Percentiles rank a stretch among this genome's conserved stretches.
Evolutionary conservation across 2,329 filamentous ascomycete species (phyloP).

Genomic region (Fusarium haematococcum): DNA sequence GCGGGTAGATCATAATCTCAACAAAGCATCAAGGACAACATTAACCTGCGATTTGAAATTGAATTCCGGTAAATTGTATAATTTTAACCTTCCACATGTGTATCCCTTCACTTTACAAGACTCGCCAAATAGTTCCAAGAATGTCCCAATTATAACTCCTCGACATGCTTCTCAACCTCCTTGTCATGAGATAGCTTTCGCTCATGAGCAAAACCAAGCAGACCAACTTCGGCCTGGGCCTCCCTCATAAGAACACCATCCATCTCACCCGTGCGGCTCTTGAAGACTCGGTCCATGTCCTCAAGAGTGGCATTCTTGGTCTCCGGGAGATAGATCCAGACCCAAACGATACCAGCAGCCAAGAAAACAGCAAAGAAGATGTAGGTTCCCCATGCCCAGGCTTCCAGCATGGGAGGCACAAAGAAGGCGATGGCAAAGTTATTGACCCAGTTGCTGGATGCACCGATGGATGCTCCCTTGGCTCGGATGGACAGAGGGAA

Average conservation of each 20-base stretch:
- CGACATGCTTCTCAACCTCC: constrained; percentile 9
- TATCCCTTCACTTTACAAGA: not conserved
- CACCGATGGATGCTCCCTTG: constrained; percentile 57
- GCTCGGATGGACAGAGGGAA: constrained; percentile 58
- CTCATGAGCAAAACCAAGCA: constrained; percentile 10
- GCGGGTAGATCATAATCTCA: not conserved
- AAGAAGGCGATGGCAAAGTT: constrained; percentile 62
- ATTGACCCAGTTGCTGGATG: constrained; percentile 58
- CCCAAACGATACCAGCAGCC: constrained; percentile 59
- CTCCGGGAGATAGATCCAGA: constrained; percentile 65
- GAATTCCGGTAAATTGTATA: not conserved
- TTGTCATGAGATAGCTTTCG: constrained; percentile 9
- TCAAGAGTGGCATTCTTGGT: constrained; percentile 67
- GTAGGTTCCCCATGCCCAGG: constrained; percentile 62
- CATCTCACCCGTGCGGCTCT: constrained; percentile 49
- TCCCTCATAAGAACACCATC: constrained; percentile 38
- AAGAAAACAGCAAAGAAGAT: constrained; percentile 68
- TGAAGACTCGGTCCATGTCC: constrained; percentile 65
- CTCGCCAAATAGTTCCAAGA: not conserved
- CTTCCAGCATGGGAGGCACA: constrained; percentile 54
- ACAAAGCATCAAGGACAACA: not conserved
- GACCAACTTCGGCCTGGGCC: constrained; percentile 39
- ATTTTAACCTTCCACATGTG: not conserved
- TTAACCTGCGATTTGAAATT: not conserved
- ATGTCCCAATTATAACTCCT: not conserved